phyloP scores from a whole-genome alignment of 2,329 filamentous ascomycete species.

The Reticulascus tulasneorum region DNA sequence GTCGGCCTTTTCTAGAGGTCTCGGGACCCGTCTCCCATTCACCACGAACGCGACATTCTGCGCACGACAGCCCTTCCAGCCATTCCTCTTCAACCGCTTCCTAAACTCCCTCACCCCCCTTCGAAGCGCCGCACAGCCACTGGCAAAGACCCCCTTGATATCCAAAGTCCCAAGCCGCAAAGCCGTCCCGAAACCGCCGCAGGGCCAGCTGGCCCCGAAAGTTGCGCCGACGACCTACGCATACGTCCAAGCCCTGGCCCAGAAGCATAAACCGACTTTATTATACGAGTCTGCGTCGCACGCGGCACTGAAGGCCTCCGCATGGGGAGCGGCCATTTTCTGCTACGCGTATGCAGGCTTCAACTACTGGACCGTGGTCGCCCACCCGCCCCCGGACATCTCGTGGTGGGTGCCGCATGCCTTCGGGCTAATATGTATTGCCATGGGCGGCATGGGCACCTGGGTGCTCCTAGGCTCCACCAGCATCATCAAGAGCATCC shows the following conservation, averaged over 20 bases:
- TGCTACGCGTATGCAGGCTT: slow-evolving; percentile 48
- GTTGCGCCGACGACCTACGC: slow-evolving; percentile 30
- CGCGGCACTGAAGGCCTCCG: slow-evolving; percentile 56
- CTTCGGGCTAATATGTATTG: slow-evolving; percentile 54
- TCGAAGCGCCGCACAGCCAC: slow-evolving; percentile 2
- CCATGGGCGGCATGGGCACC: slow-evolving; percentile 57
- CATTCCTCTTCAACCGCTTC: slow-evolving; percentile 1
- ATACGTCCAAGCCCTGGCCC: slow-evolving; percentile 53
- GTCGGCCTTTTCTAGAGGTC: slow-evolving; percentile 8
- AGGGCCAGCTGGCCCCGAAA: too few species aligned
- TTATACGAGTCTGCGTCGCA: slow-evolving; percentile 65
- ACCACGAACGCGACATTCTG: slow-evolving; percentile 4
- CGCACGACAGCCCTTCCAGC: slow-evolving; percentile 2
- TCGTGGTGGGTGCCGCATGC: slow-evolving; percentile 53
- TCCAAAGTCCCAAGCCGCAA: background rate
- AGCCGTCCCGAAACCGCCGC: background rate
- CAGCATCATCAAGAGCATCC: slow-evolving; percentile 55
- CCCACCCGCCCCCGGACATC: slow-evolving; percentile 46
- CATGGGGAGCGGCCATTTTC: slow-evolving; percentile 52
- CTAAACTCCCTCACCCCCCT: slow-evolving; percentile 7
- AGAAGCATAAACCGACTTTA: slow-evolving; percentile 50
- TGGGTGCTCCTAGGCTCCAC: slow-evolving; percentile 55
- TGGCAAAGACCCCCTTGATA: too few species aligned
- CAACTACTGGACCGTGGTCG: slow-evolving; percentile 46
- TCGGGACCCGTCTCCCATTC: slow-evolving; percentile 9